phyloP scores from a whole-genome alignment of 2,329 filamentous ascomycete species.

The Conoideocrella luteorostrata region DNA sequence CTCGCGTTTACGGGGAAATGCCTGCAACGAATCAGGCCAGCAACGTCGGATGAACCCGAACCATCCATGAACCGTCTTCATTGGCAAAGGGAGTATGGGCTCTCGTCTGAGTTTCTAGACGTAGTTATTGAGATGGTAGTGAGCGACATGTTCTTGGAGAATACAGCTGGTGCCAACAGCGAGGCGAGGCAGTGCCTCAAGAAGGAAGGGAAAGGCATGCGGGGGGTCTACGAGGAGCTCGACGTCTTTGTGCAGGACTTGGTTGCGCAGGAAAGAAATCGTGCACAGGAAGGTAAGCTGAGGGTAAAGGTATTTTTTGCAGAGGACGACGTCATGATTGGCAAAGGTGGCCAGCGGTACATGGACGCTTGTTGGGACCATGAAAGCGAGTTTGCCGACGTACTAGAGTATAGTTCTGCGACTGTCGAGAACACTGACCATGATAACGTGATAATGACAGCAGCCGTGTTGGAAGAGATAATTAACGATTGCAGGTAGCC shows the following conservation, averaged over 20 bases:
- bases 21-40: too few relatives aligned
- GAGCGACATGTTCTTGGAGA: constrained; percentile 12
- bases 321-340: constrained; percentile 12
- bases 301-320: constrained; percentile 12
- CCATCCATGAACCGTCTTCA: neutral
- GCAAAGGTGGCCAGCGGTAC: constrained; percentile 13
- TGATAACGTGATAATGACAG: constrained; percentile 11
- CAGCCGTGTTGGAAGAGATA: constrained; percentile 9
- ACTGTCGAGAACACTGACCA: constrained; percentile 11
- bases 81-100: neutral
- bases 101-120: neutral
- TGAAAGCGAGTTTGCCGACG: constrained; percentile 7
- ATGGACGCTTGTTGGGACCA: constrained; percentile 12
- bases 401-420: constrained; percentile 11
- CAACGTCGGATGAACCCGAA: neutral
- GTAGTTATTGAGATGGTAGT: neutral
- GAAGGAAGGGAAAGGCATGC: constrained; percentile 10
- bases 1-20: neutral
- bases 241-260: constrained; percentile 9
- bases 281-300: constrained; percentile 1
- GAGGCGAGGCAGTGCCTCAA: constrained; percentile 14
- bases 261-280: neutral
- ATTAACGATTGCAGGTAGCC: too few relatives aligned
- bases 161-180: constrained; percentile 14
- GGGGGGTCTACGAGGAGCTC: constrained; percentile 13